Evolutionary conservation across 192 early-diverging fungal species (phyloP).

Genomic region (Linnemannia zychae): DNA sequence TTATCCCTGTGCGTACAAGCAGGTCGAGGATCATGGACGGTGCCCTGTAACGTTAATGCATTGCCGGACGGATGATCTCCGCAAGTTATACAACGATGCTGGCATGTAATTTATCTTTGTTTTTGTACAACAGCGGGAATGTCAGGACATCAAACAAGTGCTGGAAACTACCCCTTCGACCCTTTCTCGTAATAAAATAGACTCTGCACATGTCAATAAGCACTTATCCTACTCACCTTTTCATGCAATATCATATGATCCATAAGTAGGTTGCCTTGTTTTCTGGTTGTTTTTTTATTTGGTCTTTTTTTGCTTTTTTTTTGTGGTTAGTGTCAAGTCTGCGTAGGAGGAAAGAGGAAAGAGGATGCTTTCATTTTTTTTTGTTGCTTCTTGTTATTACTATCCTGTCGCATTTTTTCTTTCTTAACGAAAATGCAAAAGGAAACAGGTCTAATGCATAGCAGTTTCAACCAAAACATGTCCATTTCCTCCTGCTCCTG

Average conservation of each 20-base stretch:
- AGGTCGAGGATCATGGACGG: conserved; percentile 75
- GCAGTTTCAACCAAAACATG: conserved; percentile 19
- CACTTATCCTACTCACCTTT: neutral
- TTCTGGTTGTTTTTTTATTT: neutral
- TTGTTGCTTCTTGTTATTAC: neutral
- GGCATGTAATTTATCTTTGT: conserved; percentile 30
- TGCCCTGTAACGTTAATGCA: conserved; percentile 86
- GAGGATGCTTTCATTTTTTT: neutral
- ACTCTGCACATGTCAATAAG: neutral
- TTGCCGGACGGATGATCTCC: conserved; percentile 65
- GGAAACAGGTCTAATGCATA: conserved; percentile 7
- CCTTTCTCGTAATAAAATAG: neutral
- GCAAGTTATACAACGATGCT: conserved; percentile 76
- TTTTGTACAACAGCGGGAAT: neutral
- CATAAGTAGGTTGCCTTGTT: neutral
- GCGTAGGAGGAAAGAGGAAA: neutral
- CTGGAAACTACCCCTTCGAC: neutral
- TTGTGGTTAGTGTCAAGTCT: neutral
- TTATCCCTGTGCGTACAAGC: conserved; percentile 88
- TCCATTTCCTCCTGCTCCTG: conserved; percentile 15
- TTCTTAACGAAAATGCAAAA: neutral
- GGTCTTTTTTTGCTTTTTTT: neutral
- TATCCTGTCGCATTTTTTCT: neutral
- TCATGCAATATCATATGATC: neutral
- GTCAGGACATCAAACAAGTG: neutral